phyloP scores from a whole-genome alignment of 805 yeast genomes.

The Ogataea corticis region DNA sequence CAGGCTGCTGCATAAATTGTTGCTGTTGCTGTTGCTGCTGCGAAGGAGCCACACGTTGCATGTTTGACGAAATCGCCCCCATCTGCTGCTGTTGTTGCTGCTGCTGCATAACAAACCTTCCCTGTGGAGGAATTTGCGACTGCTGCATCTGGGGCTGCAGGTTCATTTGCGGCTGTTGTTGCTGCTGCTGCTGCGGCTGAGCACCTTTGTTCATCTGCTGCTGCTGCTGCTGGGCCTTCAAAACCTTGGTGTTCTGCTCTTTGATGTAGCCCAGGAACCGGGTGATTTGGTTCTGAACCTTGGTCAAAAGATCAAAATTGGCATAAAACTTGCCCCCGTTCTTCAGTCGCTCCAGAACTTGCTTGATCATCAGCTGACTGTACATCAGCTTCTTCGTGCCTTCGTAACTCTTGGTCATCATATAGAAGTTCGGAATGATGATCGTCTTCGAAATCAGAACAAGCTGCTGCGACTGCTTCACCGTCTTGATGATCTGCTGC shows the following conservation, averaged over 20 bases:
- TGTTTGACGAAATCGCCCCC: conserved; percentile 6
- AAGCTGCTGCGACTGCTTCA: conserved; percentile 56
- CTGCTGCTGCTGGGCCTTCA: conserved; percentile 27
- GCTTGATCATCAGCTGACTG: conserved; percentile 75
- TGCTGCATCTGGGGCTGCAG: conserved; percentile 19
- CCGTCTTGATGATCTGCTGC: conserved; percentile 53
- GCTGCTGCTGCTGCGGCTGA: conserved; percentile 12
- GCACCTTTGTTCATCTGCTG: conserved; percentile 22
- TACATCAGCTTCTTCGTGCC: conserved; percentile 78
- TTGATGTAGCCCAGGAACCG: conserved; percentile 74
- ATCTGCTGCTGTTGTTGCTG: conserved; percentile 9
- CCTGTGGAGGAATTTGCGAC: conserved; percentile 20
- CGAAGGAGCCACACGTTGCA: conserved; percentile 13
- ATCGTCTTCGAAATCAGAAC: conserved; percentile 67
- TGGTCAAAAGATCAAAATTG: conserved; percentile 68
- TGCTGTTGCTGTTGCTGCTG: conserved; percentile 17
- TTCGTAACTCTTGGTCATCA: conserved; percentile 70
- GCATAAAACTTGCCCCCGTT: conserved; percentile 55
- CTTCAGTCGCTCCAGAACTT: conserved; percentile 68
- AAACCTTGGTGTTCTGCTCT: conserved; percentile 43
- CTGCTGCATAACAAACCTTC: conserved; percentile 18
- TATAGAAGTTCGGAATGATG: conserved; percentile 73
- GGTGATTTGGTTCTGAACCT: conserved; percentile 69
- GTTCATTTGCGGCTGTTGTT: conserved; percentile 14
- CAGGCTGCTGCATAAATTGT: conserved; percentile 11